Percentiles rank a stretch among this genome's conserved stretches.
Evolutionary conservation across 2,329 filamentous ascomycete species (phyloP).

Genomic region (Neophaeococcomyces mojaviensis): DNA sequence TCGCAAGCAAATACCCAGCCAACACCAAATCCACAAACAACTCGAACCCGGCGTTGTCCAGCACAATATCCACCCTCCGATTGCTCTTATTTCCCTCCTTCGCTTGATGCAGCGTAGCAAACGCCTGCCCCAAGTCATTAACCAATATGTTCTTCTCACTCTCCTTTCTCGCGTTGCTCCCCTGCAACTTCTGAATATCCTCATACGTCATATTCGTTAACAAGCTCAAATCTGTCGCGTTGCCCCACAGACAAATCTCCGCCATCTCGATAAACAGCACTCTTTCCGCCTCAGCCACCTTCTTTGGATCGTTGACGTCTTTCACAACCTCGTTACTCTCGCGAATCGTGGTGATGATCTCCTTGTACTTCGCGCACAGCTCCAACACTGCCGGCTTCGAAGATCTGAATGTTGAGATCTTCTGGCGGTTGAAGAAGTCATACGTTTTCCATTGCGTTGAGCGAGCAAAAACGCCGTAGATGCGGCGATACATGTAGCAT

Average conservation of each 20-base stretch:
- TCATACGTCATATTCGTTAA: constrained; percentile 37
- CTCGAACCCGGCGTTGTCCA: constrained; percentile 97
- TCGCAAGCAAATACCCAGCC: constrained; percentile 77
- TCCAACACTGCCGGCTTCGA: constrained; percentile 24
- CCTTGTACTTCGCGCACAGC: constrained; percentile 22
- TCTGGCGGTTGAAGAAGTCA: constrained; percentile 26
- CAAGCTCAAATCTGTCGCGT: constrained; percentile 28
- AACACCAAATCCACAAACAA: constrained; percentile 91
- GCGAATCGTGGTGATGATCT: constrained; percentile 20
- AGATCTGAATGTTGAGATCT: constrained; percentile 25
- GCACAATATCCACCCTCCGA: constrained; percentile 81
- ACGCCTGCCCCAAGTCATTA: constrained; percentile 73
- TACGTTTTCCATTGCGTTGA: constrained; percentile 81
- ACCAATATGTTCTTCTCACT: constrained; percentile 86
- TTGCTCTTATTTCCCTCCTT: constrained; percentile 57
- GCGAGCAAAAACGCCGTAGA: constrained; percentile 68
- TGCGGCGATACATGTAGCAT: constrained; percentile 83
- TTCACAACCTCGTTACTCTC: constrained; percentile 39
- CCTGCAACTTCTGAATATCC: constrained; percentile 94
- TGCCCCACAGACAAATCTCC: constrained; percentile 30
- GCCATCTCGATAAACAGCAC: constrained; percentile 28
- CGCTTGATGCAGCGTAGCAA: constrained; percentile 58
- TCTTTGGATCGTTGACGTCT: constrained; percentile 27
- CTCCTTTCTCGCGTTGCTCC: constrained; percentile 73
- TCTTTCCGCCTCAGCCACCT: constrained; percentile 36